Conservation (phyloP, 352 stramenopile genomes). For the Phytophthora macrochlamydospora region DNA sequence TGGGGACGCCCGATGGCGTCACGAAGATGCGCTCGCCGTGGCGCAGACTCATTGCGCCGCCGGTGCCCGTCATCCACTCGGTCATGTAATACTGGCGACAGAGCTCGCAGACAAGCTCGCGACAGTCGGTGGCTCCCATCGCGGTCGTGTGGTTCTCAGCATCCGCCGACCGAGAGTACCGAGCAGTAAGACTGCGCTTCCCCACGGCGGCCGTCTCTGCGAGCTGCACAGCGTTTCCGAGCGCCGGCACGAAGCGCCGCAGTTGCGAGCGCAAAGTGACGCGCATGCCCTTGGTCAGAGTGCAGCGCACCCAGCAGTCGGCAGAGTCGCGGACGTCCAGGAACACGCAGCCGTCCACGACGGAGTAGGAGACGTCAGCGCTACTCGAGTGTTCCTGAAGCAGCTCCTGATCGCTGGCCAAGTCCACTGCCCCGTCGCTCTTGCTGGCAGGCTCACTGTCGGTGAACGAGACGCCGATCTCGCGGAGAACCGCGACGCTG, state of each 20-base stretch:
- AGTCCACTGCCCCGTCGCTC: conserved; percentile 14
- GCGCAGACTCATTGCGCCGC: conserved; percentile 94
- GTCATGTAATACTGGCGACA: conserved; percentile 78
- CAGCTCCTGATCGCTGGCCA: conserved; percentile 28
- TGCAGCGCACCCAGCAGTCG: conserved; percentile 70
- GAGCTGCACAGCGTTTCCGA: conserved; percentile 22
- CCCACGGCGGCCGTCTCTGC: conserved; percentile 7
- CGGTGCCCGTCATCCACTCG: conserved; percentile 96
- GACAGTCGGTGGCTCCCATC: conserved; percentile 42
- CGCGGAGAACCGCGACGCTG: conserved; percentile 56
- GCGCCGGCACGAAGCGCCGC: conserved; percentile 52
- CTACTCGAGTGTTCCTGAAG: conserved; percentile 56
- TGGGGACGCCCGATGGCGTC: conserved; percentile 95
- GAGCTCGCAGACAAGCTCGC: conserved; percentile 73
- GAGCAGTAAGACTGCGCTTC: conserved; percentile 22
- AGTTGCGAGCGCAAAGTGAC: conserved; percentile 32
- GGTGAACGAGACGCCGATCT: conserved; percentile 49
- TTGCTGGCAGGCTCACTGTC: neutral
- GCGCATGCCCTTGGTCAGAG: conserved; percentile 43
- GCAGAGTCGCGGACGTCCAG: conserved; percentile 75
- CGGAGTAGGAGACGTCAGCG: conserved; percentile 37
- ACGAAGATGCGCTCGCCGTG: conserved; percentile 94
- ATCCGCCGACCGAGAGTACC: conserved; percentile 51
- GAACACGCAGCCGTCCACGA: conserved; percentile 46
- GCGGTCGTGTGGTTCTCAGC: conserved; percentile 43